phyloP scores from a whole-genome alignment of 306 rosid genomes.

The Myrica gale region DNA sequence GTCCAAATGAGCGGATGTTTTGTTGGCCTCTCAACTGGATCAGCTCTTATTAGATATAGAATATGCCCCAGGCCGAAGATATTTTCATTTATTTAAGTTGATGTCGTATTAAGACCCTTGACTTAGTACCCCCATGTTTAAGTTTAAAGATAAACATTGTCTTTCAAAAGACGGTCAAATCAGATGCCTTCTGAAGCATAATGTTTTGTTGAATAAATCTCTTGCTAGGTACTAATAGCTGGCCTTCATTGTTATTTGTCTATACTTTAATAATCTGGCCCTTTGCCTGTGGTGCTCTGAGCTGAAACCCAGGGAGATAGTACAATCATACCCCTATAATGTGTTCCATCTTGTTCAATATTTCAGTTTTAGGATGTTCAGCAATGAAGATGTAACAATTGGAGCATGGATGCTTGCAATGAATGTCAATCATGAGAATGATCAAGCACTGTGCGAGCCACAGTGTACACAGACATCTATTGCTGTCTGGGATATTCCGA shows the following conservation, averaged over 20 bases:
- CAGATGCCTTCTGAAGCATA: background rate
- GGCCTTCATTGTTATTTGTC: background rate
- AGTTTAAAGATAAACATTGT: background rate
- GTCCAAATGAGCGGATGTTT: background rate
- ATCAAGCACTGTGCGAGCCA: conserved; percentile 59
- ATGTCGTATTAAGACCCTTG: background rate
- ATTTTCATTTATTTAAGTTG: background rate
- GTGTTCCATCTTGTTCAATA: conserved; percentile 3
- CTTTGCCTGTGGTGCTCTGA: background rate
- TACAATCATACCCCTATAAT: background rate
- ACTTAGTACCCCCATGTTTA: background rate
- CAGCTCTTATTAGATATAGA: background rate
- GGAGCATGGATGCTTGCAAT: conserved; percentile 99
- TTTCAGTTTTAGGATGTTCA: conserved; percentile 94
- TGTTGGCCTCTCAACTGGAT: background rate
- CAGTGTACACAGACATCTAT: conserved; percentile 72
- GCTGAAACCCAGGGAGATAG: background rate
- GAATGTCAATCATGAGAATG: conserved; percentile 92
- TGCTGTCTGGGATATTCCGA: conserved; percentile 98
- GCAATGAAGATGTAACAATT: conserved; percentile 97
- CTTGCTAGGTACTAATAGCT: background rate
- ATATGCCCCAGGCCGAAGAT: background rate
- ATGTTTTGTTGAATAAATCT: background rate
- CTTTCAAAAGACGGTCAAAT: background rate
- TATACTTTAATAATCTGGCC: background rate